Base-by-base conservation (phyloP, 768 basidiomycete species). In the Tephrocybe rancida region DNA sequence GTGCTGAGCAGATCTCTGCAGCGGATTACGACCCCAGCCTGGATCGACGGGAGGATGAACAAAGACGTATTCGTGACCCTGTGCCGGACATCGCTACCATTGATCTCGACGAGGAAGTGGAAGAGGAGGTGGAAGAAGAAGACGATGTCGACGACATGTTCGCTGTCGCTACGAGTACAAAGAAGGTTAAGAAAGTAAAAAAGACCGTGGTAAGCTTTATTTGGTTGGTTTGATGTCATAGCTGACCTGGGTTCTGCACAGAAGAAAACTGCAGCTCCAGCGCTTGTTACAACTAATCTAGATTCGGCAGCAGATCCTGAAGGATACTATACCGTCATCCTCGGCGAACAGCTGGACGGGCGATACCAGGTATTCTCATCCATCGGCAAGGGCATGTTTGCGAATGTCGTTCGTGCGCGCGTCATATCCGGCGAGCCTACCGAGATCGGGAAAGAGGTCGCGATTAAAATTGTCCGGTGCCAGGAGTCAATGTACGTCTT, bases 321-420 rank as follows among this genome's bases (percentile, higher is more conserved):
- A 71, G 97, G 97, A 0, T 98, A 98, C 69, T 99, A 98, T 67
- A 85, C 86, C 53, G 83, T 97, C 48, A 92, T 95, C 47, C 84
- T 98, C 14, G 97, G 96, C 39, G 97, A 99, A 71, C 87, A 93
- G 54, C 78, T 99, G 16, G 95, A 97, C 64, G 84, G 87, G 24
- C 83, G 90, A 37, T 99, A 98, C 67, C 93, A 97, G 67, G 93
- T 99, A 9, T 95, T 90, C 60, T 93, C 92, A 44, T 91, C 85
- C 44, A 78, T 98, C n/a, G 97, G 97, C 16, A 95, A 96, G 68
- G 97, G 97, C 44, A 99, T 99, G 96, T 99, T 98, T 68, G 94
- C 95, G 44, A 93, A 92, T 51, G 97, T 99, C 45, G 94, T 98
- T 24, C 84, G 91, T 42, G 96, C 95, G 8, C 85, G 92, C 27